Evolutionary conservation across 106 monocot genomes (phyloP).

Genomic region (Acorus gramineus): DNA sequence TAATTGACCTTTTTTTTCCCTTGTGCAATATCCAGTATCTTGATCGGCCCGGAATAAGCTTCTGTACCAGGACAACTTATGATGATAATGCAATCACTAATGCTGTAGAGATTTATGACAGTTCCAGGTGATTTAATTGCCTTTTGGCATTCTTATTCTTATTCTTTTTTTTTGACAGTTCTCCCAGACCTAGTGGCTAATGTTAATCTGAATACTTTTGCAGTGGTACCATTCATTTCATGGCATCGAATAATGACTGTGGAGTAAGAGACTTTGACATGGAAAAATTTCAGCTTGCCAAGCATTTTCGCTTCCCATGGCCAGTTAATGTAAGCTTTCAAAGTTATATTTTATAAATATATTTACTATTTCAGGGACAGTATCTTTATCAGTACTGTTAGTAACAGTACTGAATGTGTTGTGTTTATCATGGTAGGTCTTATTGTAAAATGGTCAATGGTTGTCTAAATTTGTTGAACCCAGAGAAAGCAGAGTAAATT

Average conservation of each 20-base stretch:
- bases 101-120: slow-evolving; percentile 60
- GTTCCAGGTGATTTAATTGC: slow-evolving; percentile 27
- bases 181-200: not conserved
- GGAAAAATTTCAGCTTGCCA: too few relatives aligned
- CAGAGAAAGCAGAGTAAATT: too few relatives aligned
- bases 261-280: slow-evolving; percentile 70
- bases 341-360: too few relatives aligned
- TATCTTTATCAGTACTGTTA: too few relatives aligned
- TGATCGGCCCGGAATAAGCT: slow-evolving; percentile 48
- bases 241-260: slow-evolving; percentile 75
- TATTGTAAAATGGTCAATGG: too few relatives aligned
- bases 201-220: slow-evolving; percentile 2
- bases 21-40: slow-evolving; percentile 26
- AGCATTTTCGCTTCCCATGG: too few relatives aligned
- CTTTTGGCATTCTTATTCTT: not conserved
- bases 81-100: slow-evolving; percentile 81
- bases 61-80: slow-evolving; percentile 66
- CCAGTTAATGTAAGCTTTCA: too few relatives aligned
- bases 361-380: too few relatives aligned
- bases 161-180: not conserved
- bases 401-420: too few relatives aligned
- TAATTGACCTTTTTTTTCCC: not conserved
- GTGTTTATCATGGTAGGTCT: not conserved
- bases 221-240: slow-evolving; percentile 52
- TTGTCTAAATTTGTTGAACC: too few relatives aligned